Percentiles rank a stretch among this genome's conserved stretches.
phyloP scores from a whole-genome alignment of 2,329 filamentous ascomycete species.

The Colletotrichum kahawae region DNA sequence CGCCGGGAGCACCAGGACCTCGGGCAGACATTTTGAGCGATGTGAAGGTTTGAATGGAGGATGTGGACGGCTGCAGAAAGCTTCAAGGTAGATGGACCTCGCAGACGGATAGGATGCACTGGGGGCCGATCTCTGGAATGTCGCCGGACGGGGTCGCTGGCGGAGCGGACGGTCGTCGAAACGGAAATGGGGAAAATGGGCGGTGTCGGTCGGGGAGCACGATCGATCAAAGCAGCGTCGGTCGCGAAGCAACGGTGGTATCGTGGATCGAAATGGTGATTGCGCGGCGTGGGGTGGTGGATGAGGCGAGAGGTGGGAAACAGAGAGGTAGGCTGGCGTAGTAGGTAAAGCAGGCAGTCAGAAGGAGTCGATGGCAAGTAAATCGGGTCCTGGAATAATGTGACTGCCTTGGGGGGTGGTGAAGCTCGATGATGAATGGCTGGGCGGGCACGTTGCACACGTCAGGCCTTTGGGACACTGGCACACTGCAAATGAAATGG shows the following conservation, averaged over 20 bases:
- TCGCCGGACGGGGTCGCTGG: background rate
- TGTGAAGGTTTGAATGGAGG: constrained; percentile 27
- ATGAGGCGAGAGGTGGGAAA: constrained; percentile 8
- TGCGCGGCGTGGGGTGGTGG: constrained; percentile 12
- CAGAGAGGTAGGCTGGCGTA: background rate
- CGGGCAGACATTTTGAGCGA: constrained; percentile 78
- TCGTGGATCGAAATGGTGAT: constrained; percentile 3
- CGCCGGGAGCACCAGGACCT: constrained; percentile 57
- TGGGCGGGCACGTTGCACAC: constrained; percentile 11
- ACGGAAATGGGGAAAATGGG: background rate
- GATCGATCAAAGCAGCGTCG: background rate
- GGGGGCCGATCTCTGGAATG: background rate
- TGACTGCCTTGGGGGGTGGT: constrained; percentile 21
- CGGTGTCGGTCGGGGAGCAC: background rate
- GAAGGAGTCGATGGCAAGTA: constrained; percentile 3
- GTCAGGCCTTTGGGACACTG: constrained; percentile 8
- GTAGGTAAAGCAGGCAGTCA: background rate
- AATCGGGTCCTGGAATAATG: constrained; percentile 19
- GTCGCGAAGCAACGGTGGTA: background rate
- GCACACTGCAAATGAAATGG: background rate
- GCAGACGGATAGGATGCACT: background rate
- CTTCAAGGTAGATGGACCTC: background rate
- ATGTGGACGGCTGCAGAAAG: constrained; percentile 17
- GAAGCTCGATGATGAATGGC: constrained; percentile 19
- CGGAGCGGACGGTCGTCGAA: background rate